These are phyloP conservation scores for Phytopythium delawarense DNA, from an alignment of 352 stramenopile genomes.

Conservation along the genomic window DNA sequence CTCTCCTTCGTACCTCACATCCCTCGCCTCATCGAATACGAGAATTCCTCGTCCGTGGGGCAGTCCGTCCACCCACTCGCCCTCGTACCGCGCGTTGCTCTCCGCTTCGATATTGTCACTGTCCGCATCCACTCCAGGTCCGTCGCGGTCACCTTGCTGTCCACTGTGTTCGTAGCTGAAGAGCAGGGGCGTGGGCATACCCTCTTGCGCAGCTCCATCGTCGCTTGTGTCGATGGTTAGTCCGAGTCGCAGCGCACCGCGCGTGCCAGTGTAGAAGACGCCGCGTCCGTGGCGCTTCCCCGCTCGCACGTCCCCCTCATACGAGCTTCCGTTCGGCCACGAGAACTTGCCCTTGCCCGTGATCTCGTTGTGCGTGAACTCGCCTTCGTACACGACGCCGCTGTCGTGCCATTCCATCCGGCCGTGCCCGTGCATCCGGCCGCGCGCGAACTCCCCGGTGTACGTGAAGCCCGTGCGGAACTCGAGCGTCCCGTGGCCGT, in stretches of 20 bases:
- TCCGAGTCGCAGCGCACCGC: slow-evolving; percentile 8
- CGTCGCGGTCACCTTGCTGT: background rate
- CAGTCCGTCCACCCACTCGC: slow-evolving; percentile 67
- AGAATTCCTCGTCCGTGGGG: slow-evolving; percentile 69
- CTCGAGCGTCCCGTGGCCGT: slow-evolving; percentile 44
- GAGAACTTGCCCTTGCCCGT: slow-evolving; percentile 51
- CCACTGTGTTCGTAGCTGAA: slow-evolving; percentile 23
- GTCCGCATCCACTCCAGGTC: background rate
- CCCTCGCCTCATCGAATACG: slow-evolving; percentile 56
- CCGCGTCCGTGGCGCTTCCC: slow-evolving; percentile 78
- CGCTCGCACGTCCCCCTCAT: slow-evolving; percentile 62
- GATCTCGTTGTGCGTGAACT: slow-evolving; percentile 72
- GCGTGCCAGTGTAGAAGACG: slow-evolving; percentile 42
- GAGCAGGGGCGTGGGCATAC: slow-evolving; percentile 12
- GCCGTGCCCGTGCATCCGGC: slow-evolving; percentile 74
- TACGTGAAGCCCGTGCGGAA: slow-evolving; percentile 76
- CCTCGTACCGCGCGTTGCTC: slow-evolving; percentile 70
- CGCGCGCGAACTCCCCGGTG: slow-evolving; percentile 49
- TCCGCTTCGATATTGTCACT: slow-evolving; percentile 10
- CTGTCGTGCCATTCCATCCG: slow-evolving; percentile 50
- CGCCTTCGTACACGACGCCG: slow-evolving; percentile 64
- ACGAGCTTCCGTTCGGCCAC: slow-evolving; percentile 83
- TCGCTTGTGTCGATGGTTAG: slow-evolving; percentile 4
- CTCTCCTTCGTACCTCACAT: slow-evolving; percentile 55
- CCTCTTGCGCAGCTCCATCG: background rate